These are phyloP conservation scores for Drosera capensis DNA, from an alignment of 148 eudicot species.

Conservation along the genomic window DNA sequence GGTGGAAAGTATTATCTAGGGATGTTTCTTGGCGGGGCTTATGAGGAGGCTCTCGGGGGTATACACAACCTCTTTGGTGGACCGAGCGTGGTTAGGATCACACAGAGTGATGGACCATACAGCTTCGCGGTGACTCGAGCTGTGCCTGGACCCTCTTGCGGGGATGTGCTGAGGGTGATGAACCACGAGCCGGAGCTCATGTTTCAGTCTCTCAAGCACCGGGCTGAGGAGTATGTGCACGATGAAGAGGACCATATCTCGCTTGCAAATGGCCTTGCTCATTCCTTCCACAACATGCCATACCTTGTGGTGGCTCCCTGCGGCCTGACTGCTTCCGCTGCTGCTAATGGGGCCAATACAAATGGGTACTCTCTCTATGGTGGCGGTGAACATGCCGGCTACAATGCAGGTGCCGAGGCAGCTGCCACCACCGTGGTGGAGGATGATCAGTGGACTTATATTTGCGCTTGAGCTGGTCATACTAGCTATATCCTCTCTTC, in stretches of 20 bases:
- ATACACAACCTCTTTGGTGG: constrained; percentile 85
- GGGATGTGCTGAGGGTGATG: constrained; percentile 78
- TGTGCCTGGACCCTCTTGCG: constrained; percentile 55
- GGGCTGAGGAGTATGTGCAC: constrained; percentile 21
- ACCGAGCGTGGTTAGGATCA: constrained; percentile 76
- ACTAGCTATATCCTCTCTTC: constrained; percentile 1
- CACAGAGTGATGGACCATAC: constrained; percentile 71
- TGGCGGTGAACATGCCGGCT: constrained; percentile 10
- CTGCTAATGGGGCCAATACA: not conserved
- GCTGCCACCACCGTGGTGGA: constrained; percentile 15
- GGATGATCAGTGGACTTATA: constrained; percentile 78
- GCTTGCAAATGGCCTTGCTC: constrained; percentile 34
- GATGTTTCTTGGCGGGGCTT: constrained; percentile 97
- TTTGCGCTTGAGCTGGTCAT: constrained; percentile 43
- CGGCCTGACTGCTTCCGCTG: not conserved
- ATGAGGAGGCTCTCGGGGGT: constrained; percentile 97
- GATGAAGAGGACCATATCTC: not conserved
- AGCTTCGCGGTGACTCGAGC: constrained; percentile 79
- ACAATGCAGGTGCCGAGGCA: constrained; percentile 24
- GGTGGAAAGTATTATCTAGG: constrained; percentile 54
- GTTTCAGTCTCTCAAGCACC: constrained; percentile 67
- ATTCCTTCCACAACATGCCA: constrained; percentile 67
- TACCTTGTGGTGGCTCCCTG: constrained; percentile 21
- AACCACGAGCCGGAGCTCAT: constrained; percentile 93
- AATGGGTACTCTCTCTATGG: constrained; percentile 10